These are phyloP conservation scores for Neofusicoccum ribis DNA, from an alignment of 2,329 filamentous ascomycete species.

Conservation along the genomic window DNA sequence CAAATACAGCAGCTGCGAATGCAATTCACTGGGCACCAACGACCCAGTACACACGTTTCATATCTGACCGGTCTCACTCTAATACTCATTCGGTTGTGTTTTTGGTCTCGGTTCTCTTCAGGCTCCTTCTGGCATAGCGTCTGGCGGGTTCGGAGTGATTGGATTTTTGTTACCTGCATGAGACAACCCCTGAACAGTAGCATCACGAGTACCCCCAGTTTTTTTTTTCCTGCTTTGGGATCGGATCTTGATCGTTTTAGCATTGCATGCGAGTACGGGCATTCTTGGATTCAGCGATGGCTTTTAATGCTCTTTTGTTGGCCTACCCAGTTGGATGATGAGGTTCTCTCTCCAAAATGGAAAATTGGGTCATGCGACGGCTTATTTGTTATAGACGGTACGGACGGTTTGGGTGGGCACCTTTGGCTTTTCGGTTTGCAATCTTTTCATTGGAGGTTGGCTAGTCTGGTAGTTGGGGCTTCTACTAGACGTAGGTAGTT, in stretches of 20 bases:
- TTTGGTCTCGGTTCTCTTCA: slow-evolving; percentile 10
- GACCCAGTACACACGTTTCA: background rate
- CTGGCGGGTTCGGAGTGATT: slow-evolving; percentile 13
- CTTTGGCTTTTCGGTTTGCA: background rate
- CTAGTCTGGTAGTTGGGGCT: background rate
- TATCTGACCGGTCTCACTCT: background rate
- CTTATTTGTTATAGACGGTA: slow-evolving; percentile 13
- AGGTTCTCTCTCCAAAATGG: background rate
- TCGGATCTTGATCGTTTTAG: background rate
- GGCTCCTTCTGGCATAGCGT: slow-evolving; percentile 15
- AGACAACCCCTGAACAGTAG: slow-evolving; percentile 11
- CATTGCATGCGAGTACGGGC: slow-evolving; percentile 8
- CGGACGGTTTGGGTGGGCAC: background rate
- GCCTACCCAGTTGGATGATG: background rate
- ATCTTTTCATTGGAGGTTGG: background rate
- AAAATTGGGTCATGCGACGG: background rate
- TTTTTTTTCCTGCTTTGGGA: background rate
- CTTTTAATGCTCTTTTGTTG: background rate
- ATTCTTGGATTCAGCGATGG: slow-evolving; percentile 6
- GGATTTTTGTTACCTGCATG: slow-evolving; percentile 9
- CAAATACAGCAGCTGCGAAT: background rate
- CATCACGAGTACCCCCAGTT: slow-evolving; percentile 14
- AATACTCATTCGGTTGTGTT: background rate
- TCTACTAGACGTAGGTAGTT: slow-evolving; percentile 8
- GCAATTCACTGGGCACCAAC: background rate